phyloP scores from a whole-genome alignment of 306 rosid species.

The Dalbergia oliveri region DNA sequence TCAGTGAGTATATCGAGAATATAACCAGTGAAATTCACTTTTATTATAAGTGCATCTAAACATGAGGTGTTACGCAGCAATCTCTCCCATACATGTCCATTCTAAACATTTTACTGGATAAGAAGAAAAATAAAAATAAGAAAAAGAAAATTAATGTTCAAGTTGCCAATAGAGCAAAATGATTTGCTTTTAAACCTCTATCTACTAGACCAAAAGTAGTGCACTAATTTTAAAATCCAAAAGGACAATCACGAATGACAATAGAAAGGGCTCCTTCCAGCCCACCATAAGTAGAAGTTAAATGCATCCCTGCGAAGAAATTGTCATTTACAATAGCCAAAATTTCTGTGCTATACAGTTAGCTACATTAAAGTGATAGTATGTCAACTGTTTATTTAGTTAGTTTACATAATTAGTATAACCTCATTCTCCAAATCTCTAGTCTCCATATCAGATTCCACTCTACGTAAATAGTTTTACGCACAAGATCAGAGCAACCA shows the following conservation, averaged over 20 bases:
- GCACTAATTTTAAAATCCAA: constrained; percentile 2
- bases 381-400: neutral
- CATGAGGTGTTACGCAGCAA: no score
- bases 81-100: no score
- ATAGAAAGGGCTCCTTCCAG: neutral
- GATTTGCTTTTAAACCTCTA: neutral
- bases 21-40: no score
- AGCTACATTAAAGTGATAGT: neutral
- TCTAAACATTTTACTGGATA: no score
- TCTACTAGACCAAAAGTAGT: neutral
- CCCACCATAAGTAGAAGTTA: constrained; percentile 2
- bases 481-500: neutral
- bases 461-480: neutral
- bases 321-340: neutral
- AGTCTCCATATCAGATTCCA: constrained; percentile 15
- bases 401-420: neutral
- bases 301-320: neutral
- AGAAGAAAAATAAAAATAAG: no score
- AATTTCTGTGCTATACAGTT: neutral
- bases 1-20: no score
- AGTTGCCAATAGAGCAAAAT: neutral
- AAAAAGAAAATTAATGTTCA: neutral
- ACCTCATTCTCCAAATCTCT: neutral
- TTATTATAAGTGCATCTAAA: no score
- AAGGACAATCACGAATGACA: neutral